Percentiles rank a stretch among this genome's conserved stretches.
Conservation (phyloP, 768 basidiomycete species). For the Tulasnella sp. region DNA sequence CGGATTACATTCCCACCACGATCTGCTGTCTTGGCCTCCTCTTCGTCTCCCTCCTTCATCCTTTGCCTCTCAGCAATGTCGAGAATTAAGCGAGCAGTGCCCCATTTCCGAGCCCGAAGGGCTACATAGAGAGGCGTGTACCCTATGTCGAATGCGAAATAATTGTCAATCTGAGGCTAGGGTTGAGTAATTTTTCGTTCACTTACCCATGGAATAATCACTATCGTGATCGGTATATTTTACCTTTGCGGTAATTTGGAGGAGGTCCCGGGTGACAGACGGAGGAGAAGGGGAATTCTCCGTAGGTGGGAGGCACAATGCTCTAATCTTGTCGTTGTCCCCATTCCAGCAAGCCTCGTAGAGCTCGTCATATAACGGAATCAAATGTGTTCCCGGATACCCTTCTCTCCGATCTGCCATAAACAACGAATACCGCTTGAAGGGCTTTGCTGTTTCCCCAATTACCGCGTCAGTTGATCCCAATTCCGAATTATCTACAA, state of each 20-base stretch:
- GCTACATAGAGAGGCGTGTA: constrained; percentile 52
- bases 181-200: constrained; percentile 33
- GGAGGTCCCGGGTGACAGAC: constrained; percentile 6
- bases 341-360: constrained; percentile 56
- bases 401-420: not conserved
- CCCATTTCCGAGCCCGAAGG: constrained; percentile 50
- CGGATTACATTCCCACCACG: not conserved
- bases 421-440: not conserved
- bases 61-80: constrained; percentile 57
- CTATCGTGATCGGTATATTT: constrained; percentile 32
- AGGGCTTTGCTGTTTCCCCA: not conserved
- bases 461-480: constrained; percentile 29
- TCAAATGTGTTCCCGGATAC: constrained; percentile 38
- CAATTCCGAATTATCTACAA: constrained; percentile 44
- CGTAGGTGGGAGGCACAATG: constrained; percentile 51
- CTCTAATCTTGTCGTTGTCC: constrained; percentile 50
- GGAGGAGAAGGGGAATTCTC: constrained; percentile 28
- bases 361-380: constrained; percentile 50
- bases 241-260: constrained; percentile 11
- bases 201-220: constrained; percentile 21
- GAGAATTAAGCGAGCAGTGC: constrained; percentile 55
- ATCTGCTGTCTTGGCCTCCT: not conserved
- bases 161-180: not conserved
- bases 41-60: constrained; percentile 37
- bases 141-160: constrained; percentile 30